phyloP scores from a whole-genome alignment of 75 land plant species.

The Chamaecyparis obtusa region DNA sequence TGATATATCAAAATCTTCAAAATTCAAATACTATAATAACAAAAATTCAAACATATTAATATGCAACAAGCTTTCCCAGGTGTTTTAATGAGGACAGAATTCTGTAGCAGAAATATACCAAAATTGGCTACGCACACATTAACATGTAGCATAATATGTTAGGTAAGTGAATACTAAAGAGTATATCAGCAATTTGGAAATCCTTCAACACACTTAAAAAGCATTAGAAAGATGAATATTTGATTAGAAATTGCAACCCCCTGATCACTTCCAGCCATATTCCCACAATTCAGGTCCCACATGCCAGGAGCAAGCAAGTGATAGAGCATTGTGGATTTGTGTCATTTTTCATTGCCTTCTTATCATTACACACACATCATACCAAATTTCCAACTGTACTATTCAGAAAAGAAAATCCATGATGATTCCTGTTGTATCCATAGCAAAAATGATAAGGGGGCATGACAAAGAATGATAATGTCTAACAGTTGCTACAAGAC shows the following conservation, averaged over 20 bases:
- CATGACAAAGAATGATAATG: no score
- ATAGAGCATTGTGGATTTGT: background rate
- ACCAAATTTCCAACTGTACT: no score
- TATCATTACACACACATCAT: no score
- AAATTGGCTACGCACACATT: background rate
- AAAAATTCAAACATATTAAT: background rate
- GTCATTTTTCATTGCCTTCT: no score
- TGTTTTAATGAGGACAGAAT: background rate
- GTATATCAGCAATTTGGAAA: background rate
- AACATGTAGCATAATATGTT: background rate
- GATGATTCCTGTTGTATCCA: no score
- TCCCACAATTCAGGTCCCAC: background rate
- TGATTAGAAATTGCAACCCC: background rate
- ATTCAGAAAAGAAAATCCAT: no score
- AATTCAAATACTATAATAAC: background rate
- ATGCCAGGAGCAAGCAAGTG: background rate
- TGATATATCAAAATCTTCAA: background rate
- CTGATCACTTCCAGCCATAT: background rate
- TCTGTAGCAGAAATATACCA: background rate
- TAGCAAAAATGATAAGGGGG: no score
- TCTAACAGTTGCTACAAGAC: no score
- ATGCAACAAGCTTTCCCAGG: background rate
- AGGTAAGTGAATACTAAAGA: background rate
- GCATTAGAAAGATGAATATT: background rate
- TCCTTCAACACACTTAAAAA: background rate